phyloP scores from a whole-genome alignment of 1,139 yeast genomes.

The Nadsonia commutata region DNA sequence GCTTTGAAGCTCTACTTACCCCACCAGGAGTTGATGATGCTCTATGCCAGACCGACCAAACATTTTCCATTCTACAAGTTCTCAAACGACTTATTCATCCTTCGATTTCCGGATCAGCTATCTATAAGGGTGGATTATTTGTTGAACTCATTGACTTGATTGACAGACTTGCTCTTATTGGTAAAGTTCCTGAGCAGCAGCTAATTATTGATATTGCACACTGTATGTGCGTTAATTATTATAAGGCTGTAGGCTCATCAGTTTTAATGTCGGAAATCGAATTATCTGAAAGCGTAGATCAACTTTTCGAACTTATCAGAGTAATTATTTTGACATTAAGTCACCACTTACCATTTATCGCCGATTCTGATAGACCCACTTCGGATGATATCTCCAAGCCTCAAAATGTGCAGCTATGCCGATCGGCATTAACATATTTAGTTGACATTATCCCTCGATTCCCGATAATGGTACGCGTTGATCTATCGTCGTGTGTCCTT shows the following conservation, averaged over 20 bases:
- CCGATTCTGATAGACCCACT: constrained; percentile 24
- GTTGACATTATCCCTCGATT: constrained; percentile 48
- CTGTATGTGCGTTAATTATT: constrained; percentile 28
- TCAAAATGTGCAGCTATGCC: constrained; percentile 18
- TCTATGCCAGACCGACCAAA: constrained; percentile 12
- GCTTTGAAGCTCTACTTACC: constrained; percentile 58
- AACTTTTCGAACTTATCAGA: constrained; percentile 49
- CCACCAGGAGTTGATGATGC: constrained; percentile 12
- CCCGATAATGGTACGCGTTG: constrained; percentile 53
- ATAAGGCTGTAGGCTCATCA: constrained; percentile 13
- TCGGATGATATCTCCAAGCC: constrained; percentile 20
- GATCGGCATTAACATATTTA: constrained; percentile 39
- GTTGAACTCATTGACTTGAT: constrained; percentile 63
- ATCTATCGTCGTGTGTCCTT: constrained; percentile 55
- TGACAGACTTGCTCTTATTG: constrained; percentile 56
- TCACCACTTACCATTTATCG: constrained; percentile 44
- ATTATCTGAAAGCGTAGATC: constrained; percentile 45
- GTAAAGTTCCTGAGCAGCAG: constrained; percentile 37
- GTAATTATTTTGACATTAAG: constrained; percentile 33
- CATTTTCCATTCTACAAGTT: constrained; percentile 35
- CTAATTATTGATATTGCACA: constrained; percentile 43
- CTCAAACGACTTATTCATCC: constrained; percentile 44
- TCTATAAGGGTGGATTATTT: constrained; percentile 57
- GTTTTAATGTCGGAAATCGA: constrained; percentile 5
- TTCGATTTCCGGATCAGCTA: constrained; percentile 40